A percentile compares a stretch with the other conserved stretches of the same genome.
These are phyloP conservation scores for Ceratocystiopsis minuta DNA, from an alignment of 2,329 filamentous ascomycete genomes.

Conservation along the genomic window DNA sequence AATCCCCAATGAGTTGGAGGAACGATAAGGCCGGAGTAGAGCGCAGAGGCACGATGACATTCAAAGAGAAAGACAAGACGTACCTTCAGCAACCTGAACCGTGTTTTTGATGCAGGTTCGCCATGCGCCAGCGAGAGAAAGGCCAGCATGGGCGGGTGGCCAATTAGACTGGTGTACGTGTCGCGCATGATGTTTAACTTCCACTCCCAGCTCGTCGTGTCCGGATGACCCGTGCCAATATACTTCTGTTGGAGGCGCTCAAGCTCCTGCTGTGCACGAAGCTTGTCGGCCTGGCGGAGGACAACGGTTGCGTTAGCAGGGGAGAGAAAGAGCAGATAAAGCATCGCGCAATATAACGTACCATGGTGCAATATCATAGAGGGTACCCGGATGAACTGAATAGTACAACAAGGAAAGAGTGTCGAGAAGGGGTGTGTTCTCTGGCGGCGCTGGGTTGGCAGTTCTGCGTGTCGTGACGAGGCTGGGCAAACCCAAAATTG, in stretches of 20 bases:
- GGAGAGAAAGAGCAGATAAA: no score
- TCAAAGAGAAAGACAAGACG: conserved; percentile 8
- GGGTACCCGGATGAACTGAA: no score
- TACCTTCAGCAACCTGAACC: conserved; percentile 62
- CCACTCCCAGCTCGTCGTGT: conserved; percentile 97
- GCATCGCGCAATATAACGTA: no score
- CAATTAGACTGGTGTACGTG: conserved; percentile 73
- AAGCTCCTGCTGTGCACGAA: conserved; percentile 92
- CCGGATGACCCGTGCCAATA: conserved; percentile 86
- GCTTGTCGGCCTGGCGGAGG: conserved; percentile 64
- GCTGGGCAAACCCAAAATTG: no score
- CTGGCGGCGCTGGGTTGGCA: no score
- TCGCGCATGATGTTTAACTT: conserved; percentile 89
- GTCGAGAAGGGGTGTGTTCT: no score
- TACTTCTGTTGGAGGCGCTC: conserved; percentile 92
- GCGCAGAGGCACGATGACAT: no score
- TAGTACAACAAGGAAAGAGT: no score
- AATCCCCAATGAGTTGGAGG: neutral
- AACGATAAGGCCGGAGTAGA: neutral
- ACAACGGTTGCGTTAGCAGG: neutral
- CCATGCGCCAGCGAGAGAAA: conserved; percentile 86
- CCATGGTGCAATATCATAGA: no score
- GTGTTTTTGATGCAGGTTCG: conserved; percentile 62
- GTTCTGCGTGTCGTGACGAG: no score
- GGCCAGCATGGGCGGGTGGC: conserved; percentile 71